phyloP scores from a whole-genome alignment of 2,329 filamentous ascomycete genomes.

The Diaporthe sp. region DNA sequence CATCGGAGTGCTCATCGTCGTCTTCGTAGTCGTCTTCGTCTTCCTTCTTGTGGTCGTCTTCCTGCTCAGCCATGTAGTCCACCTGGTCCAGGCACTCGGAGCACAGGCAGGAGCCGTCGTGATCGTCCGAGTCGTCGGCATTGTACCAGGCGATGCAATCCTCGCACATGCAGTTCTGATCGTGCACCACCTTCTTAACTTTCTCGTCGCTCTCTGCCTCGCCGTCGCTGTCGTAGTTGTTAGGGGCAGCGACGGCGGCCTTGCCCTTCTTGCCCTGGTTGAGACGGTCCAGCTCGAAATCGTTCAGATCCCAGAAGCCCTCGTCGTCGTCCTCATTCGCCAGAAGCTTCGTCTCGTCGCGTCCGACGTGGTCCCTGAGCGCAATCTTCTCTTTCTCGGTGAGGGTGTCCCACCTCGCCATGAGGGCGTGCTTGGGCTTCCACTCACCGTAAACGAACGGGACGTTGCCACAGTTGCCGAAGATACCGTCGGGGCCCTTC shows the following conservation, averaged over 20 bases:
- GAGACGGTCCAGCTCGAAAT: not conserved
- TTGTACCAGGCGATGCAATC: not conserved
- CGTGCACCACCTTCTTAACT: not conserved
- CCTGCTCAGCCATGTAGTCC: not conserved
- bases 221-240: not conserved
- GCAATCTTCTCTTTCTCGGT: conserved; percentile 52
- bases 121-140: not conserved
- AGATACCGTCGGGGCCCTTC: not conserved
- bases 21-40: not conserved
- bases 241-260: not conserved
- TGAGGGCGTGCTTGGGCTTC: conserved; percentile 59
- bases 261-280: not conserved
- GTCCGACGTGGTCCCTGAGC: conserved; percentile 51
- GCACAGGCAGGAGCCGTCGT: not conserved
- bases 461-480: conserved; percentile 51
- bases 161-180: not conserved
- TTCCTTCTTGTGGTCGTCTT: not conserved
- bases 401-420: conserved; percentile 59
- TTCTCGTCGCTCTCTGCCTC: not conserved
- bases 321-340: conserved; percentile 40
- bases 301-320: conserved; percentile 34
- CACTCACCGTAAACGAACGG: conserved; percentile 53
- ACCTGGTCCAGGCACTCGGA: not conserved
- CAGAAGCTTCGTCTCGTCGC: conserved; percentile 44
- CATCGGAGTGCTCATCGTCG: no score